Evolutionary conservation across 2,329 filamentous ascomycete genomes (phyloP), one percentile per base, ranked within the genome.

Genomic region (Amylocarpus encephaloides): DNA sequence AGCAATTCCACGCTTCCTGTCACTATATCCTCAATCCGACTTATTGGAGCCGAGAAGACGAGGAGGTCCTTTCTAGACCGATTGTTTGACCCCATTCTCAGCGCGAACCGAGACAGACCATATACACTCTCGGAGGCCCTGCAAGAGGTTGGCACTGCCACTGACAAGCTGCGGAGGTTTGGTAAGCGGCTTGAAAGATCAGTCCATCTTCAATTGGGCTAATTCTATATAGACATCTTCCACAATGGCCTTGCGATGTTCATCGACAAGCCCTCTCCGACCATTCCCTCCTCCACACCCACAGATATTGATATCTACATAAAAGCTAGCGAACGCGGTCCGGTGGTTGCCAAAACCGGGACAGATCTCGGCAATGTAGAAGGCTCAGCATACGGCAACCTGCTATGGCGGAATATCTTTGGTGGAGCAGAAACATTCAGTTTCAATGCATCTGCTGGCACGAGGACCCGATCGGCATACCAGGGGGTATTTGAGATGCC

Each of bases 321-420:
- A 50, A 82, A 81, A 47, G 86, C 87, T 18, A 77, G 78, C 53
- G 92, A 98, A 70, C 83, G 88, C 58, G 85, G 88, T 30, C 83
- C 86, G 35, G 81, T 97, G 64, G 82, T 90, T 52, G 79, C 97
- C 63, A 95, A 95, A 73, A 95, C 91, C 0, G 93, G 93, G 52
- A 97, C 93, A 7, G 92, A 97, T 66, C 78, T 95, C 41, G 93
- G 93, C 55, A 95, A 94, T 64, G 83, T 88, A 18, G 93, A 98
- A 69, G 93, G 92, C 33, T 95, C 91, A 6, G 92, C 91, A 3
- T 97, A 95, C 65, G 85, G 88, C 58, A 92, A 93, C 59, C 77
- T 90, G 40, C 77, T 92, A 46, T 84, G 90, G 74, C 84, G 93
- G 59, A 98, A 98, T 70, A 78, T 98, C 52, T 88, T 98, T 66